Conservation (phyloP, 108 stramenopile species). For the Aurantiochytrium sp. region DNA sequence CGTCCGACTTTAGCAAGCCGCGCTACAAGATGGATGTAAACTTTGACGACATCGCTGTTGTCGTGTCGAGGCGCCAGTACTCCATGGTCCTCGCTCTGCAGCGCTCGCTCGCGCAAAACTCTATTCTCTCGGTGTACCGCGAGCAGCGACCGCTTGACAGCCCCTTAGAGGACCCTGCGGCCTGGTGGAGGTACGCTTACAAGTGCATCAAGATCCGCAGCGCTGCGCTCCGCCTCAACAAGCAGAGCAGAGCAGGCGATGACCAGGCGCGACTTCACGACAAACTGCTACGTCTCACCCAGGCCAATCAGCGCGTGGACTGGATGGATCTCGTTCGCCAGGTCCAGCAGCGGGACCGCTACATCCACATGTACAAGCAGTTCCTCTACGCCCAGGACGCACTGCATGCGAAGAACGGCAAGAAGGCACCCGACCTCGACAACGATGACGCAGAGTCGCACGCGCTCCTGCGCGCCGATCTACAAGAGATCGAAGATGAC, state of each 20-base stretch:
- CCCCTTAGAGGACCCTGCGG: background rate
- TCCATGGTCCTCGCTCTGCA: background rate
- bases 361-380: background rate
- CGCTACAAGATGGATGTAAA: background rate
- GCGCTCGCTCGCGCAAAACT: conserved; percentile 11
- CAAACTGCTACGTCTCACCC: background rate
- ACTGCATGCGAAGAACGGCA: background rate
- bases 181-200: conserved; percentile 15
- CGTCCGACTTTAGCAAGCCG: background rate
- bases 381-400: background rate
- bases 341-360: background rate
- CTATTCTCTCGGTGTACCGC: background rate
- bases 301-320: background rate
- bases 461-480: background rate
- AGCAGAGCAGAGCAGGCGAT: background rate
- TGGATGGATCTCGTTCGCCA: conserved; percentile 1
- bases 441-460: background rate
- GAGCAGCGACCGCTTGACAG: conserved; percentile 11
- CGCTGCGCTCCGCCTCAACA: background rate
- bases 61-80: background rate
- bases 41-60: background rate
- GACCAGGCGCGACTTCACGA: background rate
- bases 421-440: background rate
- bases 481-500: background rate
- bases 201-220: conserved; percentile 1